phyloP scores from a whole-genome alignment of 345 rosid genomes.

The Populus pruinosa region DNA sequence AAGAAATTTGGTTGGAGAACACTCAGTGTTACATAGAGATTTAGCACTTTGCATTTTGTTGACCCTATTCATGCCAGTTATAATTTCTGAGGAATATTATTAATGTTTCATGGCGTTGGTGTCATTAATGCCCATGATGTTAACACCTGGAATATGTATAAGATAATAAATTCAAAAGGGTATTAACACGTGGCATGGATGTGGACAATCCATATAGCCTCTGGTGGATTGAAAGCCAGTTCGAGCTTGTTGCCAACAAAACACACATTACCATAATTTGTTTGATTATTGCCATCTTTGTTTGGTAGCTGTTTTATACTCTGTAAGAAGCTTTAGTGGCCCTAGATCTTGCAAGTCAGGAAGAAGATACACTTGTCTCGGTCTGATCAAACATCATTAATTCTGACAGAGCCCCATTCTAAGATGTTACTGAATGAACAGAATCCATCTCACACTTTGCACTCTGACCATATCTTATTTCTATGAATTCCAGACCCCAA shows the following conservation, averaged over 20 bases:
- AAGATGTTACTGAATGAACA: neutral
- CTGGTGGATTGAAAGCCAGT: neutral
- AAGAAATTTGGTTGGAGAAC: neutral
- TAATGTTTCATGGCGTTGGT: neutral
- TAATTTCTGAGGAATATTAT: neutral
- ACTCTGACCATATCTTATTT: neutral
- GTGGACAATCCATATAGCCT: neutral
- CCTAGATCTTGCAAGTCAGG: neutral
- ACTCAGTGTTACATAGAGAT: neutral
- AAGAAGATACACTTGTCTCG: neutral
- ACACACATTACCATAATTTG: neutral
- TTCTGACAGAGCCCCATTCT: neutral
- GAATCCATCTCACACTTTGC: neutral
- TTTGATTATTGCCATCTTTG: neutral
- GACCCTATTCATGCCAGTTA: neutral
- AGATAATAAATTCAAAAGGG: neutral
- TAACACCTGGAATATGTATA: neutral
- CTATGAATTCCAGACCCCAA: neutral
- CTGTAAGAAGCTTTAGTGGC: neutral
- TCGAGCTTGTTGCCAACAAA: neutral
- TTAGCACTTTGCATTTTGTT: neutral
- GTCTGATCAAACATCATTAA: neutral
- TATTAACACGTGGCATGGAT: neutral
- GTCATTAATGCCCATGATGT: neutral
- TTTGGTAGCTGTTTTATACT: neutral